Conservation (phyloP, 768 basidiomycete species). For the Pilatotrama ljubarskyi region DNA sequence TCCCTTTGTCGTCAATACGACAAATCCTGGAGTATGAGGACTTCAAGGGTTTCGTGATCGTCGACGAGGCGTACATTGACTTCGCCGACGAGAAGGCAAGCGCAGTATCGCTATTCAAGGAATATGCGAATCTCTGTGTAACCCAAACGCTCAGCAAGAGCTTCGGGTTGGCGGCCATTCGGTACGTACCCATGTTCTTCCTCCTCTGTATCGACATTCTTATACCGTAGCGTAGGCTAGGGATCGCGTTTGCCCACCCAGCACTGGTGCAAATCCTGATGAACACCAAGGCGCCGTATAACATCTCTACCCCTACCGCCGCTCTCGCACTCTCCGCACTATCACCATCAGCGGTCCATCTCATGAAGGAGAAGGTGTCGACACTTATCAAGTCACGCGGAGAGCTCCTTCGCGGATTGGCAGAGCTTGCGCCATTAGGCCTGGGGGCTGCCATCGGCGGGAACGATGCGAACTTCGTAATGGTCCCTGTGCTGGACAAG, state of each 20-base stretch:
- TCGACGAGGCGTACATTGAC: slow-evolving; percentile 98
- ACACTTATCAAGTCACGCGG: slow-evolving; percentile 61
- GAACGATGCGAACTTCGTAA: slow-evolving; percentile 87
- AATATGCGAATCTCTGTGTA: slow-evolving; percentile 90
- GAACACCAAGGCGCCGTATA: slow-evolving; percentile 98
- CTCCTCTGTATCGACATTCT: not conserved
- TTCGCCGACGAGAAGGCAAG: slow-evolving; percentile 67
- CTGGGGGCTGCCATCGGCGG: slow-evolving; percentile 74
- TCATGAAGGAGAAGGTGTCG: slow-evolving; percentile 66
- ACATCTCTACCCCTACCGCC: slow-evolving; percentile 89
- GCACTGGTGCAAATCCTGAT: slow-evolving; percentile 86
- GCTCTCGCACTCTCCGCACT: slow-evolving; percentile 79
- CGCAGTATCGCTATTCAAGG: slow-evolving; percentile 68
- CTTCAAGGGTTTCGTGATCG: slow-evolving; percentile 89
- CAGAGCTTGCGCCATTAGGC: slow-evolving; percentile 48
- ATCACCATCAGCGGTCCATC: slow-evolving; percentile 56
- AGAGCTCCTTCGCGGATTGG: slow-evolving; percentile 52
- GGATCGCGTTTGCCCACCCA: slow-evolving; percentile 87
- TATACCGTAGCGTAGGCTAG: slow-evolving; percentile 54
- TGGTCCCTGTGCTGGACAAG: slow-evolving; percentile 70
- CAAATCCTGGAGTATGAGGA: slow-evolving; percentile 71
- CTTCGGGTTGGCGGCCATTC: slow-evolving; percentile 92
- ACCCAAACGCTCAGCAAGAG: slow-evolving; percentile 96
- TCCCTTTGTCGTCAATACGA: slow-evolving; percentile 70
- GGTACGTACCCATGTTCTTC: slow-evolving; percentile 49